Conservation (phyloP, 2,329 filamentous ascomycete species). For the Lomentospora prolificans region DNA sequence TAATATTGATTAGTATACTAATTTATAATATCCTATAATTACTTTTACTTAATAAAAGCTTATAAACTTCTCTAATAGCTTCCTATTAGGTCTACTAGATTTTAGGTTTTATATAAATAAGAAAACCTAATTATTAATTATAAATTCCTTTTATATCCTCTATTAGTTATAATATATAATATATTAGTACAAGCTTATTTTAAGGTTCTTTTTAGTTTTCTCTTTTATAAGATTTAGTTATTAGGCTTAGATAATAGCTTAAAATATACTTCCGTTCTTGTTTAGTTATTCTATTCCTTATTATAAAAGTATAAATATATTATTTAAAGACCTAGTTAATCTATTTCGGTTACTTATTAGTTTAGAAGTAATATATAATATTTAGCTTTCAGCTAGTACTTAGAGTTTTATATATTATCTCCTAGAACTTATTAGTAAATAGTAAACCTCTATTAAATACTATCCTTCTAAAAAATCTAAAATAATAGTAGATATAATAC, state of each 20-base stretch:
- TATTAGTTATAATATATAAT: conserved; percentile 5
- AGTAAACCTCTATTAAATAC: background rate
- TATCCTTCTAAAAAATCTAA: background rate
- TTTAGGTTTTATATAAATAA: background rate
- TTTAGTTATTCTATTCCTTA: background rate
- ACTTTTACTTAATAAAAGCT: background rate
- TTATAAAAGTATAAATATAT: background rate
- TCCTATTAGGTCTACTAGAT: background rate
- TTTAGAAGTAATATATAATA: background rate
- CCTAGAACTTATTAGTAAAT: background rate
- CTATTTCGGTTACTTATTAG: background rate
- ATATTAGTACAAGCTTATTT: conserved; percentile 5
- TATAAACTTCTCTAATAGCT: background rate
- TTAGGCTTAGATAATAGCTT: background rate
- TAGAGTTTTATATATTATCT: background rate
- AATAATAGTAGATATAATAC: background rate
- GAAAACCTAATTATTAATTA: background rate
- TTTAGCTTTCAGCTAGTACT: background rate
- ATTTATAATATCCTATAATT: background rate
- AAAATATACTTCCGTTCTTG: no score
- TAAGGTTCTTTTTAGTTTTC: background rate
- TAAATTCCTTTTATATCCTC: conserved; percentile 2
- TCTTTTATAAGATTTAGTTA: background rate
- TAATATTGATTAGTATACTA: background rate
- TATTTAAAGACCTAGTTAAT: background rate